Percentiles rank a stretch among this genome's conserved stretches.
Evolutionary conservation across 1,284 basidiomycete species (phyloP).

Genomic region (Tranzscheliella williamsii): DNA sequence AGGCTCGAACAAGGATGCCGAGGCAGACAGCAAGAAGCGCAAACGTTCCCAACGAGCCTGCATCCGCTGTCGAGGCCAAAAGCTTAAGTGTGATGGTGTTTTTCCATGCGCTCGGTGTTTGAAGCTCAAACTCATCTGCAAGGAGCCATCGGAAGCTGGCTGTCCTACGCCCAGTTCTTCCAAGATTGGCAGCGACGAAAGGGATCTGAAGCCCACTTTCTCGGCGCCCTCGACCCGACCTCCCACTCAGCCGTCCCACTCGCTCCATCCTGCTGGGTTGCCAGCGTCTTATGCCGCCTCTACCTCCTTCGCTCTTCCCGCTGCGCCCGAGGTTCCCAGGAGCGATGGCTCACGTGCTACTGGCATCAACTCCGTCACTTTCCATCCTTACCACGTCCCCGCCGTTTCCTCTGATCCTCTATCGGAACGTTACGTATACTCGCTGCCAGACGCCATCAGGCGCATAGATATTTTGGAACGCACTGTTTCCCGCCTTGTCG

Average conservation of each 20-base stretch:
- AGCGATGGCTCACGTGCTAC: neutral
- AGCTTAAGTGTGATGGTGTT: constrained; percentile 40
- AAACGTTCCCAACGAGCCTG: constrained; percentile 40
- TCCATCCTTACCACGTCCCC: neutral
- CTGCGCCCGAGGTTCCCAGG: neutral
- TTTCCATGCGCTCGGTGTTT: constrained; percentile 35
- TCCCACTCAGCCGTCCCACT: constrained; percentile 13
- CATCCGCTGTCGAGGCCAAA: constrained; percentile 36
- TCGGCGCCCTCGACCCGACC: constrained; percentile 5
- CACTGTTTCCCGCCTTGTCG: constrained; percentile 19
- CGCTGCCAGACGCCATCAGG: constrained; percentile 22
- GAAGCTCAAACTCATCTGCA: constrained; percentile 38
- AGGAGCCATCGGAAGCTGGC: constrained; percentile 30
- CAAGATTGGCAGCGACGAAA: constrained; percentile 13
- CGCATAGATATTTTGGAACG: constrained; percentile 27
- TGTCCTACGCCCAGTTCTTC: constrained; percentile 14
- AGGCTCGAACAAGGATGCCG: constrained; percentile 10
- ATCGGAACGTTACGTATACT: constrained; percentile 16
- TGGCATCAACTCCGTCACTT: neutral
- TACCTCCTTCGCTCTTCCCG: neutral
- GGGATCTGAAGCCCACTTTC: constrained; percentile 11
- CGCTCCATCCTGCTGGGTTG: constrained; percentile 13
- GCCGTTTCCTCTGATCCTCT: neutral
- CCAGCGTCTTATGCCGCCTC: constrained; percentile 1
- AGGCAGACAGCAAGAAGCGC: constrained; percentile 35